These are phyloP conservation scores for Lanmaoa pseudosensibilis DNA, from an alignment of 768 basidiomycete species.

Conservation along the genomic window DNA sequence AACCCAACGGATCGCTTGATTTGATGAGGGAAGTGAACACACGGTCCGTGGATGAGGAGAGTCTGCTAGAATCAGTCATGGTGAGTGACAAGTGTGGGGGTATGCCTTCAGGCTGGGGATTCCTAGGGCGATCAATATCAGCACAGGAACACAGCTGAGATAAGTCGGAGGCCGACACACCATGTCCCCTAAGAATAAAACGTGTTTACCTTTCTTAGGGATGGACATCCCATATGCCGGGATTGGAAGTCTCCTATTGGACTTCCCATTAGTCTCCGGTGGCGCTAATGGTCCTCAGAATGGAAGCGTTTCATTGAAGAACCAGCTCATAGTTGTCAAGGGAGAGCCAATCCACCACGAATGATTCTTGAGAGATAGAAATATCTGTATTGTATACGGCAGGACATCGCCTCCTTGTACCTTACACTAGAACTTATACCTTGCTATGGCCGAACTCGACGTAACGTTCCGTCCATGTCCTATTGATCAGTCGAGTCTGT, in stretches of 20 bases:
- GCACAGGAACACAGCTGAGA: neutral
- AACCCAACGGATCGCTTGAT: conserved; percentile 19
- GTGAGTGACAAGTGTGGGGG: neutral
- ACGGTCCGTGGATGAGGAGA: neutral
- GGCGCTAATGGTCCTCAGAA: neutral
- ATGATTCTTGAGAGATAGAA: neutral
- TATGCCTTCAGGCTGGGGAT: neutral
- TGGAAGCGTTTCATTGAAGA: neutral
- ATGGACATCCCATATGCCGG: neutral
- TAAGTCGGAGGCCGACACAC: neutral
- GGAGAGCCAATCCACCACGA: neutral
- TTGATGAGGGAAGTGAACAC: conserved; percentile 15
- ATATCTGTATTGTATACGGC: neutral
- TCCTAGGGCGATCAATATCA: neutral
- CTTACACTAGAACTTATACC: neutral
- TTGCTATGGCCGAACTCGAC: conserved; percentile 21
- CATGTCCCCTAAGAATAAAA: conserved; percentile 3
- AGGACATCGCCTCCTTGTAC: neutral
- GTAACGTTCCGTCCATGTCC: conserved; percentile 29
- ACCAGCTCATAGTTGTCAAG: neutral
- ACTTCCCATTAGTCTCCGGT: too few species aligned
- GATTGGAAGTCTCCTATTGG: neutral
- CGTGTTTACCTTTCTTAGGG: conserved; percentile 7
- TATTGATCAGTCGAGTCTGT: conserved; percentile 21
- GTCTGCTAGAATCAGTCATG: conserved; percentile 8